A percentile compares a stretch with the other conserved stretches of the same genome.
Evolutionary conservation across 2,329 filamentous ascomycete species (phyloP).

Genomic region (Aspergillus ibericus): DNA sequence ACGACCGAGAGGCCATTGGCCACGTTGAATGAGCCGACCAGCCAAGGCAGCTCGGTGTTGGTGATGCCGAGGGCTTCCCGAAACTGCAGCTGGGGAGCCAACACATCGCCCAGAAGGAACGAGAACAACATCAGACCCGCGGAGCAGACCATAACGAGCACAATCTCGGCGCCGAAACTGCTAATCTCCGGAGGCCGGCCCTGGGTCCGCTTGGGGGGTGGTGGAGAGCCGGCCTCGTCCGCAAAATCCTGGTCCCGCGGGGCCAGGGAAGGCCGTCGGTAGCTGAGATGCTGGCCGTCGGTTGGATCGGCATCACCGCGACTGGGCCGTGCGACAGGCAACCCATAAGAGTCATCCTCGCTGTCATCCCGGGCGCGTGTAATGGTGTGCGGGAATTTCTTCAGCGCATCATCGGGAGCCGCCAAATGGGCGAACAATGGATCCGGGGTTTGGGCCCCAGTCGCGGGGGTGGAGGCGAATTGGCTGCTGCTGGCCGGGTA

Average conservation of each 20-base stretch:
- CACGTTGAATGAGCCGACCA: conserved; percentile 44
- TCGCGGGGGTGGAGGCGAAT: conserved; percentile 22
- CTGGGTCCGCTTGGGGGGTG: conserved; percentile 26
- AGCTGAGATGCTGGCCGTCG: not conserved
- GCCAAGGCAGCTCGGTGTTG: conserved; percentile 44
- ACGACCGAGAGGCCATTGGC: conserved; percentile 47
- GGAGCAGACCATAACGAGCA: conserved; percentile 46
- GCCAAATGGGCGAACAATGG: conserved; percentile 21
- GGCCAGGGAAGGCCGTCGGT: not conserved
- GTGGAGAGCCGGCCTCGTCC: conserved; percentile 23
- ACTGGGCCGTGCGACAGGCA: not conserved
- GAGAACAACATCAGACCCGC: conserved; percentile 47
- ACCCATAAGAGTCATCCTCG: conserved; percentile 6
- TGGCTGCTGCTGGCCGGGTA: not conserved
- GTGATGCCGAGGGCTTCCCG: conserved; percentile 40
- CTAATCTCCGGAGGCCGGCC: conserved; percentile 42
- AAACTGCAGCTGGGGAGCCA: conserved; percentile 41
- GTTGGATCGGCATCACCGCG: not conserved
- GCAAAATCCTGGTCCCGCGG: conserved; percentile 9
- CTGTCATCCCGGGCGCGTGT: conserved; percentile 7
- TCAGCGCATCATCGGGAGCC: conserved; percentile 17
- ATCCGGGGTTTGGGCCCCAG: conserved; percentile 31
- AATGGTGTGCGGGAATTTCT: conserved; percentile 20
- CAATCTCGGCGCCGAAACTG: conserved; percentile 42
- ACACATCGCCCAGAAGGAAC: conserved; percentile 44